These are phyloP conservation scores for Blastobotrys indianensis DNA, from an alignment of 1,139 yeast species.

Conservation along the genomic window DNA sequence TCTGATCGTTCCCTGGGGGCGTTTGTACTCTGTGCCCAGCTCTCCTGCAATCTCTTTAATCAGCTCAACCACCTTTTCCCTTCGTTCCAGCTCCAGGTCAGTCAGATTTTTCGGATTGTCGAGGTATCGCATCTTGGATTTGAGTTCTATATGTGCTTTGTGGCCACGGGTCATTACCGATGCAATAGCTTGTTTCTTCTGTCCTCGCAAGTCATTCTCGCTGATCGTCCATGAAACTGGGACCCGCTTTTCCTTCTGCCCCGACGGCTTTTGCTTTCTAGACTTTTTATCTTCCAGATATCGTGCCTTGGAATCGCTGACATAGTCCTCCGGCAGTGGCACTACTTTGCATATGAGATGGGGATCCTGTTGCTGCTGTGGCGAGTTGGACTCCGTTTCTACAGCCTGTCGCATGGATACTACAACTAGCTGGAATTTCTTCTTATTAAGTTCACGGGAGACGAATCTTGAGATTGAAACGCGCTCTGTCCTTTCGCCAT, in stretches of 20 bases:
- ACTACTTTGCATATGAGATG: slow-evolving; percentile 23
- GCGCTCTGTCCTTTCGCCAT: slow-evolving; percentile 18
- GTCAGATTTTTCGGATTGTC: slow-evolving; percentile 27
- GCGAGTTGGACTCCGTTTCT: not conserved
- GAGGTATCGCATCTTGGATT: slow-evolving; percentile 26
- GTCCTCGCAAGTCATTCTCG: slow-evolving; percentile 31
- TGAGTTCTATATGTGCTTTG: slow-evolving; percentile 25
- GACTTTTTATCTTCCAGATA: slow-evolving; percentile 16
- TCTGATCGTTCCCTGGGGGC: slow-evolving; percentile 23
- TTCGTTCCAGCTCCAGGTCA: slow-evolving; percentile 28
- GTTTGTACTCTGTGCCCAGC: slow-evolving; percentile 24
- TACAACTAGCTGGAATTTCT: slow-evolving; percentile 19
- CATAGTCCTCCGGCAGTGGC: slow-evolving; percentile 10
- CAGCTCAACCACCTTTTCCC: slow-evolving; percentile 26
- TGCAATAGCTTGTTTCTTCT: slow-evolving; percentile 33
- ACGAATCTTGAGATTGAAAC: slow-evolving; percentile 16
- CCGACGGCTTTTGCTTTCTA: slow-evolving; percentile 18
- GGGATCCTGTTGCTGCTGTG: slow-evolving; percentile 18
- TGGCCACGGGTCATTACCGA: slow-evolving; percentile 31
- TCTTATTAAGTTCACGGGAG: slow-evolving; percentile 13
- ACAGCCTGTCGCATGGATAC: slow-evolving; percentile 18
- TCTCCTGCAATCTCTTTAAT: slow-evolving; percentile 25
- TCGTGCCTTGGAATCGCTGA: slow-evolving; percentile 13
- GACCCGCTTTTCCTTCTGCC: slow-evolving; percentile 27
- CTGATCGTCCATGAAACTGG: slow-evolving; percentile 33